Conservation (phyloP, 176 grass and related monocot species). For the Hordeum marinum region DNA sequence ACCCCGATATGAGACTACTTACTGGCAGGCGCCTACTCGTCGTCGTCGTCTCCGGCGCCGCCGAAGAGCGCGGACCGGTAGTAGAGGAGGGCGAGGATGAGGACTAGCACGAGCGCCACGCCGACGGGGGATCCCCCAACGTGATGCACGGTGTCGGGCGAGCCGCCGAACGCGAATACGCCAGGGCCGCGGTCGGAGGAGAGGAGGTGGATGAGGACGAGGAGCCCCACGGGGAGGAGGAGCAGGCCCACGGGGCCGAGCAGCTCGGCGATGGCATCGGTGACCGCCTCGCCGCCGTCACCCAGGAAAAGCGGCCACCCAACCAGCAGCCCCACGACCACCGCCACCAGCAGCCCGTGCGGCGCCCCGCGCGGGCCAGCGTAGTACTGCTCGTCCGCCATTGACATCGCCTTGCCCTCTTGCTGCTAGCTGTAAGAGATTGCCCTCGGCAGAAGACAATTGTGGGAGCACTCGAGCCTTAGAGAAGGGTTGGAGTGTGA, state of each 20-base stretch:
- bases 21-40: not conserved
- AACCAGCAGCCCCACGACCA: conserved; percentile 49
- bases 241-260: conserved; percentile 63
- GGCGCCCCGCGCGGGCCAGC: conserved; percentile 33
- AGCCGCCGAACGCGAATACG: conserved; percentile 47
- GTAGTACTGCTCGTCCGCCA: conserved; percentile 40
- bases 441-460: not conserved
- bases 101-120: conserved; percentile 55
- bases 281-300: conserved; percentile 45
- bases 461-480: not conserved
- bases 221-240: conserved; percentile 50
- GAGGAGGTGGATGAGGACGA: conserved; percentile 60
- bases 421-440: too few relatives aligned
- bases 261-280: conserved; percentile 39
- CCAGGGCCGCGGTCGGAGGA: conserved; percentile 61
- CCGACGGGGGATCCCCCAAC: conserved; percentile 60
- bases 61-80: conserved; percentile 49
- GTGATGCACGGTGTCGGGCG: conserved; percentile 67
- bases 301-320: conserved; percentile 58
- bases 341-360: conserved; percentile 61
- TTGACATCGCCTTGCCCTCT: not conserved
- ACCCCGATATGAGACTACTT: not conserved
- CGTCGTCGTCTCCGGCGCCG: conserved; percentile 32
- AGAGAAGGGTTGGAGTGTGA: not conserved
- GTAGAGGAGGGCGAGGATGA: conserved; percentile 73